phyloP scores from a whole-genome alignment of 2,329 filamentous ascomycete genomes.

The Diaporthe sp. region DNA sequence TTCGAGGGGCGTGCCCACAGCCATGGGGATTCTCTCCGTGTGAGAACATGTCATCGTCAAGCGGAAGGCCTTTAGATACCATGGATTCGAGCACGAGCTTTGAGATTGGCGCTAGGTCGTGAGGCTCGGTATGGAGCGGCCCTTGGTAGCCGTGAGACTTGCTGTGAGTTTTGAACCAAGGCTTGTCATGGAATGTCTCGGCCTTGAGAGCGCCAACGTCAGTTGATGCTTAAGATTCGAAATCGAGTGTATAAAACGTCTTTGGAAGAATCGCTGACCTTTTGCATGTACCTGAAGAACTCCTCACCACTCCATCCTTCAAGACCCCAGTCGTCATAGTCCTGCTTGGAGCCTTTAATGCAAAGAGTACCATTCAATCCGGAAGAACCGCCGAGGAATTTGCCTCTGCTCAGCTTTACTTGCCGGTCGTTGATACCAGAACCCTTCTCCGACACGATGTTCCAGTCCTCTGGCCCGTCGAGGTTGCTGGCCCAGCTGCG shows the following conservation, averaged over 20 bases:
- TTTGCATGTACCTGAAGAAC: slow-evolving; percentile 8
- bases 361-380: slow-evolving; percentile 13
- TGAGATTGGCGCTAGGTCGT: slow-evolving; percentile 21
- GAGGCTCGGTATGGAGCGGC: slow-evolving; percentile 25
- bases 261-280: neutral
- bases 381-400: slow-evolving; percentile 15
- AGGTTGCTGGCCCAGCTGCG: slow-evolving; percentile 6
- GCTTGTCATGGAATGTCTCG: slow-evolving; percentile 18
- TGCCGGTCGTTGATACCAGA: slow-evolving; percentile 14
- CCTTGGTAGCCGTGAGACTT: slow-evolving; percentile 12
- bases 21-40: slow-evolving; percentile 20
- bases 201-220: neutral
- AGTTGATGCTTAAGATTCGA: neutral
- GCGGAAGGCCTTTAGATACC: slow-evolving; percentile 4
- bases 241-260: neutral
- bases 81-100: slow-evolving; percentile 17
- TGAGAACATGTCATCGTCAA: slow-evolving; percentile 26
- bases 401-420: slow-evolving; percentile 13
- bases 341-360: slow-evolving; percentile 24
- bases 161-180: slow-evolving; percentile 10
- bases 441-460: slow-evolving; percentile 12
- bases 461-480: slow-evolving; percentile 25
- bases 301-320: slow-evolving; percentile 17
- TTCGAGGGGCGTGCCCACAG: neutral
- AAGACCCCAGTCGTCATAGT: slow-evolving; percentile 12